Conservation (phyloP, 2,329 filamentous ascomycete species). For the Colletotrichum tropicicola region DNA sequence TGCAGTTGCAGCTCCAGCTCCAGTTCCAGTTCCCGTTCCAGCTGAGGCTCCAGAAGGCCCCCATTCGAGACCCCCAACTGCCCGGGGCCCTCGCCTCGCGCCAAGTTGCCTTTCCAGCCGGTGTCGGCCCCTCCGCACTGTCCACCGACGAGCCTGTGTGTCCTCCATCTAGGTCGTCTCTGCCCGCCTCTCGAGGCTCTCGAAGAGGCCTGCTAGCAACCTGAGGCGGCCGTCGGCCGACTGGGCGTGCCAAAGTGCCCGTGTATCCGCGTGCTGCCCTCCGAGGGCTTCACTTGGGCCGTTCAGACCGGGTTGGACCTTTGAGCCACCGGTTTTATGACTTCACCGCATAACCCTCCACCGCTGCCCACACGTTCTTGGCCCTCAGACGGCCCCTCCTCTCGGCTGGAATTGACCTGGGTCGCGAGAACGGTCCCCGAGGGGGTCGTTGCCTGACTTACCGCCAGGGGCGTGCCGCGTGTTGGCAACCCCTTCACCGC, state of each 20-base stretch:
- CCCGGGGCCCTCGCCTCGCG: neutral
- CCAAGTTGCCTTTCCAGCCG: constrained; percentile 17
- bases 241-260: no score
- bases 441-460: no score
- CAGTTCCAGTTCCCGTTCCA: neutral
- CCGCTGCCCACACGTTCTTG: neutral
- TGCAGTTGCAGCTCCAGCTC: neutral
- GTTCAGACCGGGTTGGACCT: neutral
- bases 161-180: neutral
- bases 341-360: constrained; percentile 10
- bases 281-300: neutral
- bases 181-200: neutral
- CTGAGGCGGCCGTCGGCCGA: no score
- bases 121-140: constrained; percentile 16
- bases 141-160: neutral
- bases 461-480: no score
- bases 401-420: no score
- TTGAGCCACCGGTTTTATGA: constrained; percentile 2
- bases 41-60: neutral
- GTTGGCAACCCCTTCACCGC: neutral
- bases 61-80: neutral
- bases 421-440: no score
- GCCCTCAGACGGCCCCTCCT: neutral
- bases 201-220: no score
- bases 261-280: no score